phyloP scores from a whole-genome alignment of 345 rosid species.

The Alliaria petiolata region DNA sequence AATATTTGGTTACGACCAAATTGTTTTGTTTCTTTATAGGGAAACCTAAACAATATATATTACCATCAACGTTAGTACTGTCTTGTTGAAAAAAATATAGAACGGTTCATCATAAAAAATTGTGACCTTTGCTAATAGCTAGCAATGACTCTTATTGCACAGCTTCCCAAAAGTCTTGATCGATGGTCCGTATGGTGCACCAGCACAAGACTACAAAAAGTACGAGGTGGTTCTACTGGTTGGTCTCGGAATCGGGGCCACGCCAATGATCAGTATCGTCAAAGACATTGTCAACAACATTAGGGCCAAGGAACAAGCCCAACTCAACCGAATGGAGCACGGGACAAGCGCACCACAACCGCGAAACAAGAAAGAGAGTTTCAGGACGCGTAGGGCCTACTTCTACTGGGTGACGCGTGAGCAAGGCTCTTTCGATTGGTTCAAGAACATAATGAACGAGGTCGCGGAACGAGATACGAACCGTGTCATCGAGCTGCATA shows the following conservation, averaged over 20 bases:
- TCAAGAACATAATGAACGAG: slow-evolving; percentile 76
- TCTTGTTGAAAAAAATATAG: background rate
- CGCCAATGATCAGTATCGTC: slow-evolving; percentile 85
- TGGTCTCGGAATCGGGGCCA: slow-evolving; percentile 83
- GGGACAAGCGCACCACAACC: slow-evolving; percentile 31
- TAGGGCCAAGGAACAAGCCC: slow-evolving; percentile 52
- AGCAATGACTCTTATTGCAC: slow-evolving; percentile 6
- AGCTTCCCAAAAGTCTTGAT: slow-evolving; percentile 71
- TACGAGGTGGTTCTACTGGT: slow-evolving; percentile 73
- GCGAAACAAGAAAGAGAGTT: slow-evolving; percentile 40
- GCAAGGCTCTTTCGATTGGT: slow-evolving; percentile 88
- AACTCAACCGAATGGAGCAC: slow-evolving; percentile 31
- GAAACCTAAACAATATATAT: background rate
- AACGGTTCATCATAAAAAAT: background rate
- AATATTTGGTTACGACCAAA: background rate
- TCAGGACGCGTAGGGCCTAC: slow-evolving; percentile 70
- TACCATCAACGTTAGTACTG: background rate
- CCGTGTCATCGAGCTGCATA: slow-evolving; percentile 66
- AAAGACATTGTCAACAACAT: slow-evolving; percentile 76
- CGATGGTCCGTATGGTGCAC: slow-evolving; percentile 88
- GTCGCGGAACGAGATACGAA: slow-evolving; percentile 63
- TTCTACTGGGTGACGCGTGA: slow-evolving; percentile 87
- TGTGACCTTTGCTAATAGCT: background rate
- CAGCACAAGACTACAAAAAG: slow-evolving; percentile 82
- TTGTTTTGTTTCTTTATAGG: background rate